Conservation (phyloP, 371 early-diverging fungal species). For the Smittium culicis region DNA sequence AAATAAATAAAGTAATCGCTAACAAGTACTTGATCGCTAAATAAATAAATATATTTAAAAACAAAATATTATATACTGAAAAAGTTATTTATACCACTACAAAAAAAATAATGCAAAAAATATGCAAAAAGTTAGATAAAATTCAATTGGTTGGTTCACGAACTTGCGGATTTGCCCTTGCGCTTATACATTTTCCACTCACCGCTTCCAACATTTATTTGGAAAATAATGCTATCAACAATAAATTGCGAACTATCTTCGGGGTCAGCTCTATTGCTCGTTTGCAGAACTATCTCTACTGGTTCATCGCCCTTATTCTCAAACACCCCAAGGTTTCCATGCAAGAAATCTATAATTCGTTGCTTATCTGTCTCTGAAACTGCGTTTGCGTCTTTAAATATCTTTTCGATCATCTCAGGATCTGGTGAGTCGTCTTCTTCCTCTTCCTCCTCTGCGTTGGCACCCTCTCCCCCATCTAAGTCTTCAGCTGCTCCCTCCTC, state of each 20-base stretch:
- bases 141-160: too few species aligned
- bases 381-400: conserved; percentile 7
- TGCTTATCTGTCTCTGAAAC: not conserved
- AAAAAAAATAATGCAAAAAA: too few species aligned
- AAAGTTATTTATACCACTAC: too few species aligned
- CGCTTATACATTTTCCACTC: conserved; percentile 11
- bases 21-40: too few species aligned
- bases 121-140: too few species aligned
- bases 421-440: not conserved
- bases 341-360: conserved; percentile 1
- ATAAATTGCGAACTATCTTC: not conserved
- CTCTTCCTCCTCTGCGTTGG: not conserved
- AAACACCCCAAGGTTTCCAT: not conserved
- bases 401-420: conserved; percentile 1
- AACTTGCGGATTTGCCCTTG: not conserved
- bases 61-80: too few species aligned
- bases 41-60: too few species aligned
- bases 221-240: conserved; percentile 9
- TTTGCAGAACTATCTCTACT: conserved; percentile 7
- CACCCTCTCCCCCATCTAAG: not conserved
- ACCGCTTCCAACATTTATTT: conserved; percentile 7
- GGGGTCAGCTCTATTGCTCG: not conserved
- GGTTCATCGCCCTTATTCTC: not conserved
- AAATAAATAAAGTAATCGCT: too few species aligned
- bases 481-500: not conserved